Base-by-base conservation (phyloP, 768 basidiomycete species). In the Russula griseocarnosa region DNA sequence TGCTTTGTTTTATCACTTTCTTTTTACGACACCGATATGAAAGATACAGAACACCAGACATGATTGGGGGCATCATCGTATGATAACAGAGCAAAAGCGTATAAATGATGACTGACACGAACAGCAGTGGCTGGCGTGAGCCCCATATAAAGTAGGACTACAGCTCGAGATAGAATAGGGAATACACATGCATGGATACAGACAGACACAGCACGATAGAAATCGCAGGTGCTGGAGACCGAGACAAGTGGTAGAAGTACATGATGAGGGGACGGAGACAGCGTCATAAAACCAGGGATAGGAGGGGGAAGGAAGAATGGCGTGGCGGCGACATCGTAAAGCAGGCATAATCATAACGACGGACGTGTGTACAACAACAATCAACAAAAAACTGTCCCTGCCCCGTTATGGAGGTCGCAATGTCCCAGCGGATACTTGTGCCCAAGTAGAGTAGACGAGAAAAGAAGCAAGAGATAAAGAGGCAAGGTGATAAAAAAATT, bases 111-210 rank as follows among this genome's bases (percentile, higher is more conserved):
- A 50, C 53, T n/a, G 44, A 49, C 61, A 49, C 52, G 13, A 13
- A 34, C 4, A n/a, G 22, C 40, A 46, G n/a, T 49, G 38, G 58
- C 11, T 30, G 30, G 44, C 22, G 30, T 30, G 6, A 62, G 55
- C 46, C 49, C 49, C 50, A 57, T 55, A 64, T 65, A 65, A 62
- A 65, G 59, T 65, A 65, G 42, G 54, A 65, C 64, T 65, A 65
- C 64, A 65, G 10, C 13, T 38, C 32, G 55, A 59, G 63, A 65
- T 65, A 65, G 64, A 65, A 65, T 66, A 67, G 64, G 66, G 66
- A 67, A 67, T 67, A 67, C 63, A 67, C 66, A 61, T 67, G 58
- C 55, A 32, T 56, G 58, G 55, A 67, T 67, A 67, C 66, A 67
- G 53, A 14, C 59, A 32, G 49, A 10, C 32, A 11, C 60, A 58